phyloP scores from a whole-genome alignment of 208 protist species.

The Leishmania lainsoni region DNA sequence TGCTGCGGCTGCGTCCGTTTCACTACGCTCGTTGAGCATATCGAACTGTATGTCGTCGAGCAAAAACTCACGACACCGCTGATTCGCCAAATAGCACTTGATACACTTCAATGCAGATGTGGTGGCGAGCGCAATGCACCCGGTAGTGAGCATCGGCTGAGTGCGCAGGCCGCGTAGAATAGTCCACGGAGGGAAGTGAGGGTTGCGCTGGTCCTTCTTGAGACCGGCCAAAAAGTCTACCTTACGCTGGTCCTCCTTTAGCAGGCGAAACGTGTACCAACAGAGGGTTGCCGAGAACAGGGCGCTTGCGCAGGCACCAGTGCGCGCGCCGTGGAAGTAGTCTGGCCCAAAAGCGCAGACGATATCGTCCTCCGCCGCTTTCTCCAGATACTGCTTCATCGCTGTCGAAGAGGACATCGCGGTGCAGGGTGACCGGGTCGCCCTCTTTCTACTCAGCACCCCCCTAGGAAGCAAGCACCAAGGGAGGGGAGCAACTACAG shows the following conservation, averaged over 20 bases:
- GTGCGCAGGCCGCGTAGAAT: conserved; percentile 63
- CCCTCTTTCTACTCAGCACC: neutral
- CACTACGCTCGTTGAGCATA: conserved; percentile 39
- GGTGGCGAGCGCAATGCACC: conserved; percentile 57
- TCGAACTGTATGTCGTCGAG: conserved; percentile 72
- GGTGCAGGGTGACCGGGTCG: neutral
- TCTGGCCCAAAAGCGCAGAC: conserved; percentile 79
- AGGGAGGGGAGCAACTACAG: neutral
- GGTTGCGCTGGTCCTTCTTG: conserved; percentile 37
- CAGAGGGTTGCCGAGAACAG: conserved; percentile 44
- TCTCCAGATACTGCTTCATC: conserved; percentile 27
- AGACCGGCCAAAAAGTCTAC: conserved; percentile 45
- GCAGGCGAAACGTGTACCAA: conserved; percentile 40
- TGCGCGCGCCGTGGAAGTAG: conserved; percentile 75
- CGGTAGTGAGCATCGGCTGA: conserved; percentile 76
- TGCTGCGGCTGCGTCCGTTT: conserved; percentile 14
- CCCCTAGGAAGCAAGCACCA: neutral
- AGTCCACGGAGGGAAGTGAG: conserved; percentile 47
- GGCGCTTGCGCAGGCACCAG: conserved; percentile 47
- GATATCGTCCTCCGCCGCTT: conserved; percentile 69
- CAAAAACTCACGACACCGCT: conserved; percentile 77
- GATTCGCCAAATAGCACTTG: conserved; percentile 72
- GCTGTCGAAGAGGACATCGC: neutral
- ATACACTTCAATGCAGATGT: conserved; percentile 67
- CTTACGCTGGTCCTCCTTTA: conserved; percentile 57